phyloP scores from a whole-genome alignment of 768 basidiomycete species.

The Boletus rubescentipes region DNA sequence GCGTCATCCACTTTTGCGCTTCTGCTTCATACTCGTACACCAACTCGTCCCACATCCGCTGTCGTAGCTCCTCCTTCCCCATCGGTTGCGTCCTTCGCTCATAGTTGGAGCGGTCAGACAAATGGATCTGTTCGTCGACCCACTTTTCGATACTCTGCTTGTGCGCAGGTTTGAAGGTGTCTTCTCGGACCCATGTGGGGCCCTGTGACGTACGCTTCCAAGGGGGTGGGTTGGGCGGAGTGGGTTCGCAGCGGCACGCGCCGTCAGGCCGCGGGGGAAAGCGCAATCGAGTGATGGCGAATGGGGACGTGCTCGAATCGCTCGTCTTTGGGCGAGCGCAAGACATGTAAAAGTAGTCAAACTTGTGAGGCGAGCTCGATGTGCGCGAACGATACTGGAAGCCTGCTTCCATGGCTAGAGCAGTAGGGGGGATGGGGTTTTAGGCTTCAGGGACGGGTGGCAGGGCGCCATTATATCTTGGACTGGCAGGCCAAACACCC shows the following conservation, averaged over 20 bases:
- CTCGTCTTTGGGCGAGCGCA: constrained; percentile 23
- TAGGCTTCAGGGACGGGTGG: constrained; percentile 15
- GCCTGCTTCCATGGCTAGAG: constrained; percentile 28
- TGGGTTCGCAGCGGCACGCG: constrained; percentile 17
- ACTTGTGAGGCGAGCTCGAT: constrained; percentile 15
- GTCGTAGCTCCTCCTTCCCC: constrained; percentile 32
- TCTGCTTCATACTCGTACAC: constrained; percentile 52
- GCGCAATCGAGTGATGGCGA: constrained; percentile 18
- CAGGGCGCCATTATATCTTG: constrained; percentile 31
- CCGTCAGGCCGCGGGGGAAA: constrained; percentile 22
- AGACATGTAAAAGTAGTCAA: constrained; percentile 17
- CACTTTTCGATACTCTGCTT: constrained; percentile 60
- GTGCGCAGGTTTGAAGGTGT: constrained; percentile 41
- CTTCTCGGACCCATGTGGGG: constrained; percentile 48
- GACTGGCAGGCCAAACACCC: constrained; percentile 24
- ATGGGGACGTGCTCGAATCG: constrained; percentile 12
- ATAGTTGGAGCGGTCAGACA: constrained; percentile 31
- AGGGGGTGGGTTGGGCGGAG: constrained; percentile 11
- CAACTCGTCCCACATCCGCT: constrained; percentile 52
- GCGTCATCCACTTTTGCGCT: constrained; percentile 52
- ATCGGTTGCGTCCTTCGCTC: constrained; percentile 24
- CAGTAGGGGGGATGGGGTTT: constrained; percentile 14
- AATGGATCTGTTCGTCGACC: constrained; percentile 56
- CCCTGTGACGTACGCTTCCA: constrained; percentile 33
- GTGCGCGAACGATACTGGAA: constrained; percentile 29